Percentiles rank a stretch among this genome's conserved stretches.
These are phyloP conservation scores for Lichtheimia hyalospora DNA, from an alignment of 371 early-diverging fungal genomes.

Conservation along the genomic window DNA sequence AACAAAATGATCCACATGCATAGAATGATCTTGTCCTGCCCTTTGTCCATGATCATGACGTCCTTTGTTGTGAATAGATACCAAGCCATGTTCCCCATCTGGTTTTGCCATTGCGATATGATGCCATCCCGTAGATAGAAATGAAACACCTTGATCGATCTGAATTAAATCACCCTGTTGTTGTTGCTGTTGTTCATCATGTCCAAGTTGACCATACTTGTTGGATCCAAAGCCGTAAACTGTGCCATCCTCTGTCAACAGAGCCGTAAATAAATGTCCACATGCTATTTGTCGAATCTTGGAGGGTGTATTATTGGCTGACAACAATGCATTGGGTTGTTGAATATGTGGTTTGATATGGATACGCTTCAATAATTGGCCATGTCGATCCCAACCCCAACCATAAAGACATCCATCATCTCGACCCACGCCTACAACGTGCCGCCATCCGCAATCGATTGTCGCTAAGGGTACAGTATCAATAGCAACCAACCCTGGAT, in stretches of 20 bases:
- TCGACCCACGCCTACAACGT: slow-evolving; percentile 46
- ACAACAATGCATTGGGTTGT: slow-evolving; percentile 12
- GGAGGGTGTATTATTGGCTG: not conserved
- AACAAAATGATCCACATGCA: slow-evolving; percentile 35
- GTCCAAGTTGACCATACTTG: slow-evolving; percentile 56
- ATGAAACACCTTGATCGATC: not conserved
- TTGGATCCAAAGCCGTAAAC: slow-evolving; percentile 65
- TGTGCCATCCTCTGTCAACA: slow-evolving; percentile 40
- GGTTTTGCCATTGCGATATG: slow-evolving; percentile 49
- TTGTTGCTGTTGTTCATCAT: slow-evolving; percentile 15
- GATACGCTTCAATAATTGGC: slow-evolving; percentile 38
- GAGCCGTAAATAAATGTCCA: slow-evolving; percentile 55
- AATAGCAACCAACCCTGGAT: slow-evolving; percentile 17
- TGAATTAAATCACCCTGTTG: not conserved
- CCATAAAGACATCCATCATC: slow-evolving; percentile 42
- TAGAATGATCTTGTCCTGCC: slow-evolving; percentile 15
- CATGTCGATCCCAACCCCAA: slow-evolving; percentile 66
- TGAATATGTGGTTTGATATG: slow-evolving; percentile 27
- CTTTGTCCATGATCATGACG: slow-evolving; percentile 74
- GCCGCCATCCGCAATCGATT: slow-evolving; percentile 68
- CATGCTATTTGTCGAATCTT: slow-evolving; percentile 41
- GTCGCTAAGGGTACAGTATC: slow-evolving; percentile 22
- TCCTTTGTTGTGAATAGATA: slow-evolving; percentile 34
- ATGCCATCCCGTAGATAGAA: slow-evolving; percentile 73
- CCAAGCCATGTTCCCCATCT: slow-evolving; percentile 1